Percentiles rank a stretch among this genome's conserved stretches.
phyloP scores from a whole-genome alignment of 352 stramenopile species.

The Hyaloperonospora brassicae region DNA sequence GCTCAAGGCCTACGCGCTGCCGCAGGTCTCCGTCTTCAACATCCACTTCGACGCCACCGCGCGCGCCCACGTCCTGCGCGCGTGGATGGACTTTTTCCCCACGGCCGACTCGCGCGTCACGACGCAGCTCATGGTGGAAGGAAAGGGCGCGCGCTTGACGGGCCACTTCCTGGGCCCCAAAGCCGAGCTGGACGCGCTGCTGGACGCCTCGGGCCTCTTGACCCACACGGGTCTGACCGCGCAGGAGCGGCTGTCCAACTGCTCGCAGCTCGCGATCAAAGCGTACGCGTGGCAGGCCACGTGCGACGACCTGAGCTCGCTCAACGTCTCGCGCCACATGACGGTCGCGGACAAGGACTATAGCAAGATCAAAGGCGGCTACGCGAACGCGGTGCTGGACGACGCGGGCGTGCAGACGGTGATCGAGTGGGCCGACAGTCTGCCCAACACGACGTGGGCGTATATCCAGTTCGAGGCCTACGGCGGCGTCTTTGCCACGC shows the following conservation, averaged over 20 bases:
- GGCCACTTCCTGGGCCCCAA: constrained; percentile 40
- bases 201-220: constrained; percentile 34
- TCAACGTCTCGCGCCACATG: constrained; percentile 31
- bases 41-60: constrained; percentile 34
- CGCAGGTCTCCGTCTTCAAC: constrained; percentile 35
- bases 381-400: constrained; percentile 34
- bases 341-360: constrained; percentile 35
- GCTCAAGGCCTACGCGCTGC: constrained; percentile 40
- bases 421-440: constrained; percentile 28
- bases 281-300: constrained; percentile 37
- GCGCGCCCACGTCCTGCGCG: constrained; percentile 26
- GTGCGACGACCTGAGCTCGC: constrained; percentile 31
- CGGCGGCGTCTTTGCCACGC: constrained; percentile 36
- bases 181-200: constrained; percentile 25
- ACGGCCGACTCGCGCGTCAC: constrained; percentile 36
- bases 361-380: constrained; percentile 42
- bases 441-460: constrained; percentile 33
- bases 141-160: constrained; percentile 22
- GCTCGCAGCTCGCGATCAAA: constrained; percentile 42
- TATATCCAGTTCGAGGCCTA: constrained; percentile 51
- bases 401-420: constrained; percentile 32
- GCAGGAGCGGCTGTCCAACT: constrained; percentile 35
- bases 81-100: constrained; percentile 51
- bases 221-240: constrained; percentile 26
- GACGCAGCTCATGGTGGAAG: constrained; percentile 45